Conservation (phyloP, 23 red algal genomes). For the Chondrus crispus region DNA sequence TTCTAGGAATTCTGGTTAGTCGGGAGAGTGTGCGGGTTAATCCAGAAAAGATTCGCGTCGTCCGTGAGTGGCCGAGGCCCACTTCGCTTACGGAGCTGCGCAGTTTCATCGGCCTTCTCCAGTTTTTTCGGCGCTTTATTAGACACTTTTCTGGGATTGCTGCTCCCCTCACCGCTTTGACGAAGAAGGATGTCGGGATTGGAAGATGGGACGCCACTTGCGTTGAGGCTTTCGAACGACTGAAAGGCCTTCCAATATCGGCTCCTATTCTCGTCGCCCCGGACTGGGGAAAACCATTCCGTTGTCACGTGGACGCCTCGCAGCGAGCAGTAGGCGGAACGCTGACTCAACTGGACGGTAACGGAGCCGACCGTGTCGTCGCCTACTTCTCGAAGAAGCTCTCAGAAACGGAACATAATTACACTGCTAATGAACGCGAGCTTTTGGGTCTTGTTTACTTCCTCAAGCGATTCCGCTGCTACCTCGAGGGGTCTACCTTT, state of each 20-base stretch:
- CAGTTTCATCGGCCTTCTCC: background rate
- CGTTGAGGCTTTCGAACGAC: background rate
- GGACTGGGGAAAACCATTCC: background rate
- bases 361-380: background rate
- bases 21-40: background rate
- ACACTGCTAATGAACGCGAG: background rate
- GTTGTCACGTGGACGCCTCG: background rate
- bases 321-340: background rate
- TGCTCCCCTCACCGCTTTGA: background rate
- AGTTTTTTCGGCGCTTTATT: conserved; percentile 25
- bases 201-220: background rate
- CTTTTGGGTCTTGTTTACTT: background rate
- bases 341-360: background rate
- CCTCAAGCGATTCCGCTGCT: background rate
- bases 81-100: background rate
- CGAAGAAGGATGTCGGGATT: background rate
- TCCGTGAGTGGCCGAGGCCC: background rate
- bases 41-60: background rate
- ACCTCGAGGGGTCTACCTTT: background rate
- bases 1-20: background rate
- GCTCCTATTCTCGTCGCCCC: background rate
- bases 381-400: background rate
- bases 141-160: background rate
- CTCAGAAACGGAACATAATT: background rate
- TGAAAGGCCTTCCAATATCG: background rate